Percentiles rank a stretch among this genome's conserved stretches.
phyloP scores from a whole-genome alignment of 2,329 filamentous ascomycete species.

The Colletotrichum echinochloae region DNA sequence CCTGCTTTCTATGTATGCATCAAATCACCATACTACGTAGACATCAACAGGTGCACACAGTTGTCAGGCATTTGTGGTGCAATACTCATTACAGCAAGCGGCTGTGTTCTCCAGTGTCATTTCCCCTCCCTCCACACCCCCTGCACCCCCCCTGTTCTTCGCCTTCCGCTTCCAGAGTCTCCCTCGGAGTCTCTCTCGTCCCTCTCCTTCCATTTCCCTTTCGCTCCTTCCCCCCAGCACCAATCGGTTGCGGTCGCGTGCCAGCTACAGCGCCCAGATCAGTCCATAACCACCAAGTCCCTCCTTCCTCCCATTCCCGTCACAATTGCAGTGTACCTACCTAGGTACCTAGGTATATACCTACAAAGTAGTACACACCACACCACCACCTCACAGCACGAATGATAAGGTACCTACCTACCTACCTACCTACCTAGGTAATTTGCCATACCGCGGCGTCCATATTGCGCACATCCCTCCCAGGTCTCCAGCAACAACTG shows the following conservation, averaged over 20 bases:
- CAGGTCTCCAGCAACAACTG: background rate
- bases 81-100: slow-evolving; percentile 28
- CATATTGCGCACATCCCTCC: background rate
- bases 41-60: too few relatives aligned
- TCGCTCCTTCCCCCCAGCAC: slow-evolving; percentile 1
- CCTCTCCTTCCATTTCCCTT: background rate
- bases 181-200: background rate
- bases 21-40: background rate
- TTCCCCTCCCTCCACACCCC: slow-evolving; percentile 38
- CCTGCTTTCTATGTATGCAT: background rate
- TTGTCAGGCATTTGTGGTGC: slow-evolving; percentile 8
- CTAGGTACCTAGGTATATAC: too few relatives aligned
- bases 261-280: slow-evolving; percentile 21
- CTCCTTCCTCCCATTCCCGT: background rate
- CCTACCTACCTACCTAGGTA: too few relatives aligned
- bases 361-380: too few relatives aligned
- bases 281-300: background rate
- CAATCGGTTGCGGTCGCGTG: background rate
- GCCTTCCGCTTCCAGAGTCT: slow-evolving; percentile 5
- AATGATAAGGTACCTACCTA: too few relatives aligned
- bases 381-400: too few relatives aligned
- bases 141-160: slow-evolving; percentile 12
- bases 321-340: background rate
- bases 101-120: slow-evolving; percentile 35
- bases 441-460: slow-evolving; percentile 1